Conservation (phyloP, 495 filamentous ascomycete species). For the Penicilliopsis zonata region DNA sequence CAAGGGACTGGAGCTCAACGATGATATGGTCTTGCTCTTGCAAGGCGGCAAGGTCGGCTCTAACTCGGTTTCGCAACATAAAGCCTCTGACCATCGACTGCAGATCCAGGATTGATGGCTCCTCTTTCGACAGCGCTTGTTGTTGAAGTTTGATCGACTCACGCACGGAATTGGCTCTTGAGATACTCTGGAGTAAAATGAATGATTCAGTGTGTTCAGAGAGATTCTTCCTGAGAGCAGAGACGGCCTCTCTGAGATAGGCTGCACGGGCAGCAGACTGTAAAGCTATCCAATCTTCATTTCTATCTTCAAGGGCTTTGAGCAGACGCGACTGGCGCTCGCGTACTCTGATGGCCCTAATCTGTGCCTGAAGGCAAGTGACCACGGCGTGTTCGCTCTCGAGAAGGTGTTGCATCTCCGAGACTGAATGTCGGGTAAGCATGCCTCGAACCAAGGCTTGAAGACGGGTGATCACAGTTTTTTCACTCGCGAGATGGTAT, state of each 20-base stretch:
- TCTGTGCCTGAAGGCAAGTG: slow-evolving; percentile 32
- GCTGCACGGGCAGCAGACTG: slow-evolving; percentile 34
- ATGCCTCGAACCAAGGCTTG: slow-evolving; percentile 36
- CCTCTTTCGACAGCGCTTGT: slow-evolving; percentile 19
- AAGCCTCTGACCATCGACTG: slow-evolving; percentile 36
- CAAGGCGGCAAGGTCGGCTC: slow-evolving; percentile 43
- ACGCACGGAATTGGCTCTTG: slow-evolving; percentile 22
- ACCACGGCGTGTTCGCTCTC: slow-evolving; percentile 20
- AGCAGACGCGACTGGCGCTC: slow-evolving; percentile 14
- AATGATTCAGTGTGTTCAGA: slow-evolving; percentile 15
- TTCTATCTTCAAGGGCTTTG: slow-evolving; percentile 19
- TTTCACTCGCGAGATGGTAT: slow-evolving; percentile 17
- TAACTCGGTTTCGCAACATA: slow-evolving; percentile 28
- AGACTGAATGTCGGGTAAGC: slow-evolving; percentile 29
- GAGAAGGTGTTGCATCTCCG: slow-evolving; percentile 19
- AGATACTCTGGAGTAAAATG: slow-evolving; percentile 20
- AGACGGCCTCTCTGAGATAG: slow-evolving; percentile 13
- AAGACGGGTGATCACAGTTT: slow-evolving; percentile 24
- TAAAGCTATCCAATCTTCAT: slow-evolving; percentile 14
- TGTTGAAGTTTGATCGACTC: slow-evolving; percentile 20
- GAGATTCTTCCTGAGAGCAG: slow-evolving; percentile 15
- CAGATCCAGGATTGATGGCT: slow-evolving; percentile 24
- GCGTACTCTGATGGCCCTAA: slow-evolving; percentile 26
- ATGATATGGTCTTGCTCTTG: slow-evolving; percentile 44
- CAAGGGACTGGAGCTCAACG: slow-evolving; percentile 54